These are phyloP conservation scores for Neopestalotiopsis sp. DNA, from an alignment of 2,329 filamentous ascomycete species.

Conservation along the genomic window DNA sequence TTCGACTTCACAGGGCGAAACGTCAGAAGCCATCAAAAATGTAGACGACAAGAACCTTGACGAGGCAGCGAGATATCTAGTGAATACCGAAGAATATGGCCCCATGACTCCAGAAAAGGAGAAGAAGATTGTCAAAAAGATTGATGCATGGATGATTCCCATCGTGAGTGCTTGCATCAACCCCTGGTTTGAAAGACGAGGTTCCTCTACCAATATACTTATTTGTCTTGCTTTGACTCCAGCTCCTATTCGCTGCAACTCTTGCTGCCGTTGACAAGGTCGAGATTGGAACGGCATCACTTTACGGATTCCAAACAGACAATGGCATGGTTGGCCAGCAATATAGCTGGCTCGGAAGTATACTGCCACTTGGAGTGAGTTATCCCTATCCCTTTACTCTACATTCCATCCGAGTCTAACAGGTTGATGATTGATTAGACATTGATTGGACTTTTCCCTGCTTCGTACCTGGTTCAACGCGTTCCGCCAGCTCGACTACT, in stretches of 20 bases:
- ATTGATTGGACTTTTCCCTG: conserved; percentile 29
- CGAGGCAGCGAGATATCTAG: conserved; percentile 28
- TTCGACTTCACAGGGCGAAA: conserved; percentile 19
- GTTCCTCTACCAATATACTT: background rate
- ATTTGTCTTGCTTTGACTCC: background rate
- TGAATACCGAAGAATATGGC: conserved; percentile 26
- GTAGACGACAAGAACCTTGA: conserved; percentile 24
- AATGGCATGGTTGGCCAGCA: conserved; percentile 37
- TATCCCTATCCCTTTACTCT: background rate
- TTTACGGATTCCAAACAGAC: conserved; percentile 40
- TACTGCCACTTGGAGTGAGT: conserved; percentile 34
- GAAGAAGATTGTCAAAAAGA: conserved; percentile 33
- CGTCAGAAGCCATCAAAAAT: conserved; percentile 16
- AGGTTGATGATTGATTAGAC: conserved; percentile 9
- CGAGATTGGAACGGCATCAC: conserved; percentile 36
- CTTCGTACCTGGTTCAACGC: conserved; percentile 33
- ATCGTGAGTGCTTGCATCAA: conserved; percentile 23
- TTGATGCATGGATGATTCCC: conserved; percentile 34
- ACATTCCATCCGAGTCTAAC: background rate
- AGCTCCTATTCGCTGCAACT: conserved; percentile 34
- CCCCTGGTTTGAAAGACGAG: too few relatives aligned
- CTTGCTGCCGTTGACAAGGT: conserved; percentile 40
- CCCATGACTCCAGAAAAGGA: conserved; percentile 36
- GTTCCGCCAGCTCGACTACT: conserved; percentile 34
- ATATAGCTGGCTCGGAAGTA: conserved; percentile 39